Evolutionary conservation across 306 rosid species (phyloP).

Genomic region (Sindora glabra): DNA sequence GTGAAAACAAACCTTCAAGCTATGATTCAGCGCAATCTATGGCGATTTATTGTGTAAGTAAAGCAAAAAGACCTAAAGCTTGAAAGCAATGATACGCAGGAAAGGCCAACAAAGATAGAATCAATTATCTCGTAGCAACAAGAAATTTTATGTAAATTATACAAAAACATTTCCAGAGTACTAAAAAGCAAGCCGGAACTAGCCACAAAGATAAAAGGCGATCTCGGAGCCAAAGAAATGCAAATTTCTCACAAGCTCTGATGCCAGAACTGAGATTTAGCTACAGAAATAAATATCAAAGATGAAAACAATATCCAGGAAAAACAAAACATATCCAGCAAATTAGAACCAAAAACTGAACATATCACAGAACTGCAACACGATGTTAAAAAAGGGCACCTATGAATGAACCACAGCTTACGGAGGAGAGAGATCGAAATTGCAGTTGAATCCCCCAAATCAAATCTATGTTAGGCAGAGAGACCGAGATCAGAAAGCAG

Average conservation of each 20-base stretch:
- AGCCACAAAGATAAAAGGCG: not conserved
- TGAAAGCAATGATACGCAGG: not conserved
- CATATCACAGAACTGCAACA: too few species aligned
- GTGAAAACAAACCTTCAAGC: too few species aligned
- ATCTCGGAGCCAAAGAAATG: not conserved
- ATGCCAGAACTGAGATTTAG: not conserved
- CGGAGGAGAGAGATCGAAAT: slow-evolving; percentile 9
- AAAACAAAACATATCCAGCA: too few species aligned
- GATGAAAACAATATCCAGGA: not conserved
- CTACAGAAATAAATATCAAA: not conserved
- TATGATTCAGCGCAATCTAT: not conserved
- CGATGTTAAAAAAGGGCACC: too few species aligned
- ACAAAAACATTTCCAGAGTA: not conserved
- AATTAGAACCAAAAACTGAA: too few species aligned
- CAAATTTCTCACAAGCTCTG: not conserved
- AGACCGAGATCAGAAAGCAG: not conserved
- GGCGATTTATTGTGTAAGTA: not conserved
- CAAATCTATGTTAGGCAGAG: not conserved
- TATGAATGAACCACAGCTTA: slow-evolving; percentile 14
- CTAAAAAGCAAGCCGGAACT: too few species aligned
- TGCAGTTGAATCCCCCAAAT: not conserved
- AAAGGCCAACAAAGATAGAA: not conserved
- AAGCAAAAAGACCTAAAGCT: not conserved
- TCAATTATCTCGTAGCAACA: not conserved
- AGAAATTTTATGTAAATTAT: not conserved